A percentile compares a stretch with the other conserved stretches of the same genome.
These are phyloP conservation scores for Annulohypoxylon bovei DNA, from an alignment of 495 filamentous ascomycete genomes.

Conservation along the genomic window DNA sequence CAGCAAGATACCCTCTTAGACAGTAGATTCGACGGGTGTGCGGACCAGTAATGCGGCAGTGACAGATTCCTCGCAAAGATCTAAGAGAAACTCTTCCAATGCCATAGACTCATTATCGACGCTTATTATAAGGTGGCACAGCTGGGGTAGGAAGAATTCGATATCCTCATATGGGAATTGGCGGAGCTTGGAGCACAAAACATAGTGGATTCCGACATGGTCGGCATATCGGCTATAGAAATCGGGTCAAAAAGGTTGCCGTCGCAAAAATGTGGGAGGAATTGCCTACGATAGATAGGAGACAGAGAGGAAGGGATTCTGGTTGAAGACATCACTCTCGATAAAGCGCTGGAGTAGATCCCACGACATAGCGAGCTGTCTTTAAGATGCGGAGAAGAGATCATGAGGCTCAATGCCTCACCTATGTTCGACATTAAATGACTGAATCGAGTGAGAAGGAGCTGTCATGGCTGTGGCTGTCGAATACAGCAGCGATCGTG, in stretches of 20 bases:
- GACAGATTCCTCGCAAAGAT: conserved; percentile 81
- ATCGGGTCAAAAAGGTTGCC: conserved; percentile 31
- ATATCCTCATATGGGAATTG: conserved; percentile 84
- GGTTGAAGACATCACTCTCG: conserved; percentile 84
- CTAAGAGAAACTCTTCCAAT: conserved; percentile 80
- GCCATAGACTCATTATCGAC: conserved; percentile 87
- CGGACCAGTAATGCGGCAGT: conserved; percentile 78
- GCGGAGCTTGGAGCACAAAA: conserved; percentile 80
- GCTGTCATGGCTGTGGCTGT: conserved; percentile 44
- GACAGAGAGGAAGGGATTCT: conserved; percentile 80
- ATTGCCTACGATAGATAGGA: conserved; percentile 77
- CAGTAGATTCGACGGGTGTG: conserved; percentile 24
- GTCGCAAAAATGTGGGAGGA: conserved; percentile 12
- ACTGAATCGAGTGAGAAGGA: conserved; percentile 27
- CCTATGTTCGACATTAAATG: conserved; percentile 44
- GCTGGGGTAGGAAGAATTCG: conserved; percentile 83
- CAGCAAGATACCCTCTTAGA: conserved; percentile 23
- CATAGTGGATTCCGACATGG: conserved; percentile 83
- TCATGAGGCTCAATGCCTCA: conserved; percentile 45
- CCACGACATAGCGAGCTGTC: conserved; percentile 57
- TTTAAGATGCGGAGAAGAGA: conserved; percentile 26
- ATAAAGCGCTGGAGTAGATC: conserved; percentile 79
- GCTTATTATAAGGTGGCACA: conserved; percentile 81
- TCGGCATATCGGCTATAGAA: conserved; percentile 75
- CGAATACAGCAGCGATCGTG: conserved; percentile 18